Base-by-base conservation (phyloP, 179 eudicot genomes). In the Silene coronaria region DNA sequence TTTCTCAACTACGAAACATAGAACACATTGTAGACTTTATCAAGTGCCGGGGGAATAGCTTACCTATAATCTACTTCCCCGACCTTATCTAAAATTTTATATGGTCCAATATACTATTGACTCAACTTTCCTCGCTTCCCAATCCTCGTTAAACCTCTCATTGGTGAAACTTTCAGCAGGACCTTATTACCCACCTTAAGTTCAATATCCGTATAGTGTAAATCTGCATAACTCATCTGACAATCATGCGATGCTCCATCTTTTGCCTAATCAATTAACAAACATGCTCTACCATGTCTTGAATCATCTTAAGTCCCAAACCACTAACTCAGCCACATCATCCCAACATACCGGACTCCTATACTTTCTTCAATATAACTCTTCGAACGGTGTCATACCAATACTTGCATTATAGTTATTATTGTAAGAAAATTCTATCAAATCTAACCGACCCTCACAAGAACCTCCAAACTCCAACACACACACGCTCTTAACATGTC, bases 401-500 rank as follows among this genome's bases (percentile, higher is more conserved):
- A 57, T 57, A 2, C 16, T 57, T 22, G 19, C 19, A 16, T 57
- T n/a, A 4, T 57, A 57, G 21, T 0, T 16, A 57, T 9, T 6
- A 13, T 57, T 57, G 1, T 57, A 16, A 0, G 22, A 57, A 12
- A 57, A 57, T 3, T 57, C 61, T 4, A 57, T 57, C 61, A 57
- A 57, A 12, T 57, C 61, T 12, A 57, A 57, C 5, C 21, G 17
- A 21, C 14, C 61, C 17, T 57, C 17, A 17, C 17, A 57, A 57
- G 21, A 14, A 4, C 61, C 11, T 57, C 21, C 21, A 13, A 57
- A 57, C 0, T 57, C 61, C 21, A 57, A n/a, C n/a, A 6, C 17
- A 5, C 61, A 57, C 61, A 57, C 21, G 61, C 61, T 57, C 61
- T 57, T n/a, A 57, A 57, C 61, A 57, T 57, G 61, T 57, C 61